phyloP scores from a whole-genome alignment of 1,139 yeast genomes.

The Taiozyma sp. region DNA sequence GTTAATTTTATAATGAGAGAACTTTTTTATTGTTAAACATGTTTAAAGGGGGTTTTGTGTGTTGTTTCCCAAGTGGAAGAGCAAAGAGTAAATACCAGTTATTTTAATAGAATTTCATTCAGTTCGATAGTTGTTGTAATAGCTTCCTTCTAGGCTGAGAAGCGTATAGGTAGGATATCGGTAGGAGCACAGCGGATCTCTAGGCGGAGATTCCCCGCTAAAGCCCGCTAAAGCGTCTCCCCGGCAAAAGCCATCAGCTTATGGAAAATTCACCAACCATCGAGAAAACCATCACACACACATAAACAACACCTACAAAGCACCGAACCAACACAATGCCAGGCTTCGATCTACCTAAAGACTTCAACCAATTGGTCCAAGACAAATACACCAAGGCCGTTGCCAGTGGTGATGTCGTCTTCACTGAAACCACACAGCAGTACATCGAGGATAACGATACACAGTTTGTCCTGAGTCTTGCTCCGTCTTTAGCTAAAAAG shows the following conservation, averaged over 20 bases:
- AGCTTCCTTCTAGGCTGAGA: too few relatives aligned
- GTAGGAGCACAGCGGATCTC: too few relatives aligned
- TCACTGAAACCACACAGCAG: conserved; percentile 28
- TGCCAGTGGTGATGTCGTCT: conserved; percentile 28
- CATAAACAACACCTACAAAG: too few relatives aligned
- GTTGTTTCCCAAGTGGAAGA: not conserved
- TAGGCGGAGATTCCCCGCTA: too few relatives aligned
- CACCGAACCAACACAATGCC: not conserved
- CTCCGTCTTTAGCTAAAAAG: conserved; percentile 50
- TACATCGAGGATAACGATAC: conserved; percentile 28
- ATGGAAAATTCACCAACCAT: too few relatives aligned
- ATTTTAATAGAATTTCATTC: not conserved
- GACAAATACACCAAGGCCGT: conserved; percentile 31
- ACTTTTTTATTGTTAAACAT: too few relatives aligned
- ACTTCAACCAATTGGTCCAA: conserved; percentile 26
- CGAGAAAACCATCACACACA: too few relatives aligned
- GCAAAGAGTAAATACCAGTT: not conserved
- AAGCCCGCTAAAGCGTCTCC: too few relatives aligned
- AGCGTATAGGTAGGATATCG: too few relatives aligned
- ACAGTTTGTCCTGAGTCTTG: conserved; percentile 34
- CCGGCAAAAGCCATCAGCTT: too few relatives aligned
- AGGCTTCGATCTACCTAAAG: conserved; percentile 25
- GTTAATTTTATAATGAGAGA: not conserved
- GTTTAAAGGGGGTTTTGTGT: not conserved
- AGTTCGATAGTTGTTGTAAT: not conserved